Base-by-base conservation (phyloP, 1,139 yeast species). In the Lodderomyces jiufengensis region DNA sequence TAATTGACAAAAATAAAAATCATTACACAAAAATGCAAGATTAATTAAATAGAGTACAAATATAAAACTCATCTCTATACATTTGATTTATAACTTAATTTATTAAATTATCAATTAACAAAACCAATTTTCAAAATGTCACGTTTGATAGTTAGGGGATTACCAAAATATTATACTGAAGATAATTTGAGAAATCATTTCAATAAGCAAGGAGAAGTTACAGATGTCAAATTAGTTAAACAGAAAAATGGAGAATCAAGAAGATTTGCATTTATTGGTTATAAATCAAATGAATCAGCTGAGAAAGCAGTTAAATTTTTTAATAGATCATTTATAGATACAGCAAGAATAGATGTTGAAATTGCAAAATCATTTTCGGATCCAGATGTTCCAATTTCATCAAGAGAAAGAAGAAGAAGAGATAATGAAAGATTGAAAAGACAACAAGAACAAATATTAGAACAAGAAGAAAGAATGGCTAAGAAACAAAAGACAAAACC, bases 211-310 rank as follows among this genome's bases (percentile, higher is more conserved):
- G 78, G 78, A 34, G 65, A 70, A 43, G 86, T 88, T 21, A 86
- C 97, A 1, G 98, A 92, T 70, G 92, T 86, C 31, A 87, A 84
- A 57, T 68, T 92, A 32, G 76, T 88, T 76, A 81, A 76, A 49
- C 84, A 82, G 45, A 73, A 82, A 48, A 78, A 77, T 48, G 98
- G 98, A 24, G 84, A 83, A 52, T 84, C 95, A 10, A 77, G 99
- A 59, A 70, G 95, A 47, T 94, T 94, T 68, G 97, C 96, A 10
- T 92, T 92, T 52, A 69, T 94, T 40, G 99, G 99, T 0, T 92
- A 75, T 59, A 82, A 78, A 51, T 70, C 78, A 11, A 70, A 64
- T 18, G 72, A 63, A 5, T 95, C 86, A 52, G 98, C 98, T 0
- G 76, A 72, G 36, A 73, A 70, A 33, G 96, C 97, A 0, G 92